These are phyloP conservation scores for Yarrowia sp. DNA, from an alignment of 805 yeast genomes.

Conservation along the genomic window DNA sequence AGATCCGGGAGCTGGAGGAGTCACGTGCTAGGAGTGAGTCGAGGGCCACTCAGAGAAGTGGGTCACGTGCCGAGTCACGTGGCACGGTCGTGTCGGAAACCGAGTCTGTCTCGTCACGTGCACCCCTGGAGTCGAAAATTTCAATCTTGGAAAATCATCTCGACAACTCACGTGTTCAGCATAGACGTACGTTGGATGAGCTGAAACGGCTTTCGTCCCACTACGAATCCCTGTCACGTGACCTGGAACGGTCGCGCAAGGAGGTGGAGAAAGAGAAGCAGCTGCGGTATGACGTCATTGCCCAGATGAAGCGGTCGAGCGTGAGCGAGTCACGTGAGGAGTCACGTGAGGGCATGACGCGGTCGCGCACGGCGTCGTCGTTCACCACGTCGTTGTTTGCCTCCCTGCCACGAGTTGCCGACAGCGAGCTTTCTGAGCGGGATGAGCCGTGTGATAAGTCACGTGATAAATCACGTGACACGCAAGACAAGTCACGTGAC, in stretches of 20 bases:
- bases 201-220: constrained; percentile 22
- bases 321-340: constrained; percentile 20
- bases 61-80: constrained; percentile 8
- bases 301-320: constrained; percentile 25
- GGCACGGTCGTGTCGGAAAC: background rate
- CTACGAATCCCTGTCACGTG: constrained; percentile 10
- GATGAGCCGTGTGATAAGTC: background rate
- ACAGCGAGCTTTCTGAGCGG: no score
- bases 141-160: constrained; percentile 4
- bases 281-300: constrained; percentile 13
- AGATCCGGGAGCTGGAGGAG: background rate
- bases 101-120: background rate
- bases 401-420: background rate
- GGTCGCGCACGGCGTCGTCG: constrained; percentile 5
- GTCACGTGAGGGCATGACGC: background rate
- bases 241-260: constrained; percentile 25
- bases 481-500: no score
- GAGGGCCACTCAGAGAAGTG: background rate
- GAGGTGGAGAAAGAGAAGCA: constrained; percentile 33
- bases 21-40: background rate
- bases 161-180: constrained; percentile 11
- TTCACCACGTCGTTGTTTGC: constrained; percentile 6
- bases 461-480: background rate
- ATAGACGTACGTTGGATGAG: constrained; percentile 11
- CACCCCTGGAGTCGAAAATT: constrained; percentile 4